Evolutionary conservation across 768 basidiomycete genomes (phyloP).

Genomic region (Trametes villosa): DNA sequence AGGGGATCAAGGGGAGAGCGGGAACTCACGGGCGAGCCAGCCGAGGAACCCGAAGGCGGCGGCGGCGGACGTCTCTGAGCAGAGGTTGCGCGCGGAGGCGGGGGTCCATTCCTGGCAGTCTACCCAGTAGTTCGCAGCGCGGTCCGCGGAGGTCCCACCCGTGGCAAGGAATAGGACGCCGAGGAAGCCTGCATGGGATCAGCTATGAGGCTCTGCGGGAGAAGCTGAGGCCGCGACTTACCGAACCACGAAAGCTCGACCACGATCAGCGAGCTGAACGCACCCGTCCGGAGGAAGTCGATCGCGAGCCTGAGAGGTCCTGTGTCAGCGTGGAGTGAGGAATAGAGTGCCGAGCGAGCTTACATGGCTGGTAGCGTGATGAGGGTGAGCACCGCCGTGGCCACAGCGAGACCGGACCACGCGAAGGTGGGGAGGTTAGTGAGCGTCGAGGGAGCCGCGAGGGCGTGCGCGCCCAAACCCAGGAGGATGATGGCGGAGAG

Average conservation of each 20-base stretch:
- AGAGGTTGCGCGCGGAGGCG: conserved; percentile 20
- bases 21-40: conserved; percentile 30
- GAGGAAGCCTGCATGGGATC: conserved; percentile 27
- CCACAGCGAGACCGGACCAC: conserved; percentile 29
- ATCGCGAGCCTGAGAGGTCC: conserved; percentile 28
- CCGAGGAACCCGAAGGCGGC: conserved; percentile 33
- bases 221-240: neutral
- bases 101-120: conserved; percentile 1
- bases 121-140: conserved; percentile 14
- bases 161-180: conserved; percentile 37
- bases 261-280: conserved; percentile 36
- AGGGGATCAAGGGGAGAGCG: neutral
- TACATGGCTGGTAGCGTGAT: conserved; percentile 28
- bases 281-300: conserved; percentile 30
- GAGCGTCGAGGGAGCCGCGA: conserved; percentile 1
- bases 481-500: conserved; percentile 22
- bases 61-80: conserved; percentile 31
- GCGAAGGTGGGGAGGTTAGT: conserved; percentile 5
- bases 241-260: conserved; percentile 35
- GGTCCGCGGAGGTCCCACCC: conserved; percentile 25
- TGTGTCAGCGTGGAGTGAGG: neutral
- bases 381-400: conserved; percentile 27
- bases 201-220: neutral
- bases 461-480: conserved; percentile 20
- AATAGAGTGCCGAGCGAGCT: neutral